phyloP scores from a whole-genome alignment of 2,329 filamentous ascomycete species.

The Cercospora citrullina region DNA sequence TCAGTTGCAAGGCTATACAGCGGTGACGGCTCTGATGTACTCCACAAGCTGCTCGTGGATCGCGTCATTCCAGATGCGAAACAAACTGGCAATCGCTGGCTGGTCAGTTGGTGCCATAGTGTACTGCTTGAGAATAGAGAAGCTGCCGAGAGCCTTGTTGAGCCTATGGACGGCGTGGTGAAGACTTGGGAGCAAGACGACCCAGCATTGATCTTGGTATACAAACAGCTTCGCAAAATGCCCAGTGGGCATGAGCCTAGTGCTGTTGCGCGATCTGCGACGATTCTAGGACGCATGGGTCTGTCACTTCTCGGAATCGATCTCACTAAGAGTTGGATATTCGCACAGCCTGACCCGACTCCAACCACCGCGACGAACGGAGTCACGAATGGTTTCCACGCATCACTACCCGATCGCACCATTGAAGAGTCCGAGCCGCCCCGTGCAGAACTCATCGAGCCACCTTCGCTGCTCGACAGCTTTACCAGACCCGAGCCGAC shows the following conservation, averaged over 20 bases:
- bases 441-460: constrained; percentile 11
- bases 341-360: constrained; percentile 42
- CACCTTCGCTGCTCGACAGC: constrained; percentile 27
- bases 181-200: constrained; percentile 75
- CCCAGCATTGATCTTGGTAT: constrained; percentile 82
- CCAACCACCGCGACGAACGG: constrained; percentile 14
- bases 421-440: neutral
- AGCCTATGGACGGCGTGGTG: constrained; percentile 68
- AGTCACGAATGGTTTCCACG: constrained; percentile 15
- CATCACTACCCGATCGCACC: constrained; percentile 32
- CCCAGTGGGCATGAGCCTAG: constrained; percentile 46
- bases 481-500: constrained; percentile 25
- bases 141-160: constrained; percentile 73
- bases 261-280: constrained; percentile 81
- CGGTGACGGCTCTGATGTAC: constrained; percentile 73
- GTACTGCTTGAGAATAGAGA: constrained; percentile 79
- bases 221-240: constrained; percentile 81
- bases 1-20: constrained; percentile 85
- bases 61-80: constrained; percentile 76
- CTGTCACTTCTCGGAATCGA: constrained; percentile 88
- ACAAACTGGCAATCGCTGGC: constrained; percentile 83
- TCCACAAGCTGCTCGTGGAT: constrained; percentile 74
- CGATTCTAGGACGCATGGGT: constrained; percentile 46
- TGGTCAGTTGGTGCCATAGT: constrained; percentile 95
- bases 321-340: constrained; percentile 80